Conservation (phyloP, 83 land plant genomes). For the Picea abies region DNA sequence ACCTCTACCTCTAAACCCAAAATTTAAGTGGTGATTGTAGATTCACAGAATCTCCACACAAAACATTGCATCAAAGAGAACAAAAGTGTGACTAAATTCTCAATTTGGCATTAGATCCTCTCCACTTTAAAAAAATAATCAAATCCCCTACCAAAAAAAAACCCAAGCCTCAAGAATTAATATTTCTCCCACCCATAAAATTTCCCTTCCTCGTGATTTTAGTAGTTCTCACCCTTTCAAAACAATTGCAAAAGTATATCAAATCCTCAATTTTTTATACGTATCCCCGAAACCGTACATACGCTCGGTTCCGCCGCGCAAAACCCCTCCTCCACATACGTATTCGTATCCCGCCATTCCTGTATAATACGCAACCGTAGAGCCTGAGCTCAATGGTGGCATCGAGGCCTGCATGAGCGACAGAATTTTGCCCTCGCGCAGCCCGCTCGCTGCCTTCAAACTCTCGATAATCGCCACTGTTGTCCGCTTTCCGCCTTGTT, state of each 20-base stretch:
- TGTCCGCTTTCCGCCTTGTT: not conserved
- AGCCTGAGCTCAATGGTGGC: slow-evolving; percentile 14
- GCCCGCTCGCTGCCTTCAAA: not conserved
- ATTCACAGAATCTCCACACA: too few relatives aligned
- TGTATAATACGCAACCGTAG: slow-evolving; percentile 14
- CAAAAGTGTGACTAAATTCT: too few relatives aligned
- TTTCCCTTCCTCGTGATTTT: not conserved
- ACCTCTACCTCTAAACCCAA: too few relatives aligned
- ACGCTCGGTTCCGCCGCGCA: not conserved
- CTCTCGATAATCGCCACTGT: not conserved
- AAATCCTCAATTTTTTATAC: not conserved
- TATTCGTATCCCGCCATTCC: not conserved
- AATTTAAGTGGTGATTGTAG: too few relatives aligned
- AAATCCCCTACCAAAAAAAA: too few relatives aligned
- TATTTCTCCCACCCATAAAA: not conserved
- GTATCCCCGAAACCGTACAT: not conserved
- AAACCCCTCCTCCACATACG: not conserved
- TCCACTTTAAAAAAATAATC: too few relatives aligned
- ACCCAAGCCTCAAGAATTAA: not conserved
- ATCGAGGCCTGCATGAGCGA: slow-evolving; percentile 14
- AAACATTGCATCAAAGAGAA: too few relatives aligned
- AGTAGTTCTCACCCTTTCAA: not conserved
- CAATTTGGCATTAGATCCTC: too few relatives aligned
- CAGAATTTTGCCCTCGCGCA: not conserved
- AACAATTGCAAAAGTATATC: not conserved